Conservation (phyloP, 2,329 filamentous ascomycete genomes). For the Alternaria dauci region DNA sequence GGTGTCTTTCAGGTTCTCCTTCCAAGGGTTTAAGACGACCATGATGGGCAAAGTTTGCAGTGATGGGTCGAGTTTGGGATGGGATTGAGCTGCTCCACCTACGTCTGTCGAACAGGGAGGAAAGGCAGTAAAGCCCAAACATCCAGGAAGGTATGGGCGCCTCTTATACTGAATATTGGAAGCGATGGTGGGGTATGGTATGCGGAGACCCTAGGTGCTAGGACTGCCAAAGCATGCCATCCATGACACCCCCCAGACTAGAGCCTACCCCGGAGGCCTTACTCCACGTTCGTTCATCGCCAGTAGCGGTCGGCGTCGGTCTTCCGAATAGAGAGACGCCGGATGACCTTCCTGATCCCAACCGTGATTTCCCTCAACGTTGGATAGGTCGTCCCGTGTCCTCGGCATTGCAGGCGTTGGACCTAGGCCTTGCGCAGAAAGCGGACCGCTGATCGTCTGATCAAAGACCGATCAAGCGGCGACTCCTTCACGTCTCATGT, state of each 20-base stretch:
- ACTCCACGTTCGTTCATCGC: slow-evolving; percentile 9
- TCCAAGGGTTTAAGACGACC: slow-evolving; percentile 45
- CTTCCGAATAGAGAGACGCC: slow-evolving; percentile 2
- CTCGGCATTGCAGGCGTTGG: slow-evolving; percentile 8
- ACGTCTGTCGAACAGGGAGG: slow-evolving; percentile 6
- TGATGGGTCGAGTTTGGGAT: background rate
- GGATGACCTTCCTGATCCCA: slow-evolving; percentile 12
- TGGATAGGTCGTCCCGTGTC: slow-evolving; percentile 2
- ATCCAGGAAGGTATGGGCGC: background rate
- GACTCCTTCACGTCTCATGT: background rate
- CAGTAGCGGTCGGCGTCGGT: background rate
- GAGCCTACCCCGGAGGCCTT: background rate
- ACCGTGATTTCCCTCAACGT: background rate
- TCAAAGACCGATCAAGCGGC: background rate
- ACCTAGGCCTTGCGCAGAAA: slow-evolving; percentile 5
- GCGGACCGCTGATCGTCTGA: slow-evolving; percentile 6
- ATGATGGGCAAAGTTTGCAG: slow-evolving; percentile 32
- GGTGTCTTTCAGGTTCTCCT: slow-evolving; percentile 65
- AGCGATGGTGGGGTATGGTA: slow-evolving; percentile 8
- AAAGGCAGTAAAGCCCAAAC: slow-evolving; percentile 3
- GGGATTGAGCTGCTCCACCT: slow-evolving; percentile 7
- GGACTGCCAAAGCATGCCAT: background rate
- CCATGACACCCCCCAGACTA: slow-evolving; percentile 14
- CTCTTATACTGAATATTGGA: slow-evolving; percentile 10
- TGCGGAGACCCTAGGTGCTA: slow-evolving; percentile 7